These are phyloP conservation scores for Phytophthora cryptogea DNA, from an alignment of 352 stramenopile species.

Conservation along the genomic window DNA sequence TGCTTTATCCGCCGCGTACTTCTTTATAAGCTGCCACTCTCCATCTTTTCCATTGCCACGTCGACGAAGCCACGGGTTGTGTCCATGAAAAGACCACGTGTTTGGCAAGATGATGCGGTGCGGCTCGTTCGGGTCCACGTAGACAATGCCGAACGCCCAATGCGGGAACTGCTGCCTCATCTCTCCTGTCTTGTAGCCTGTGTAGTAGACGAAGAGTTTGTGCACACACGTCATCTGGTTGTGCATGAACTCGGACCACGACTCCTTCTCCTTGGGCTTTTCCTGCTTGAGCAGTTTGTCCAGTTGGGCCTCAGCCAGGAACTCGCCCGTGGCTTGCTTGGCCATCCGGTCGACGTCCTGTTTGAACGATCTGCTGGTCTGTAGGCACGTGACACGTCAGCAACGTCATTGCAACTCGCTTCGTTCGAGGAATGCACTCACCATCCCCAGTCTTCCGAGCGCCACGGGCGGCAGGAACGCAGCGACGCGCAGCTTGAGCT, in stretches of 20 bases:
- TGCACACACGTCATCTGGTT: conserved; percentile 75
- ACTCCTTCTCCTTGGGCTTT: conserved; percentile 45
- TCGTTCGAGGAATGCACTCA: conserved; percentile 20
- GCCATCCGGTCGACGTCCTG: conserved; percentile 57
- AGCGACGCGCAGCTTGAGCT: conserved; percentile 52
- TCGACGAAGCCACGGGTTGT: conserved; percentile 61
- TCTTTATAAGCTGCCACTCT: conserved; percentile 67
- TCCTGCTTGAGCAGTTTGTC: conserved; percentile 50
- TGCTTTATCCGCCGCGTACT: conserved; percentile 51
- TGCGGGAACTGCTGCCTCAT: conserved; percentile 67
- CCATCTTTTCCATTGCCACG: conserved; percentile 76
- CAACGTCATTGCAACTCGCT: not conserved
- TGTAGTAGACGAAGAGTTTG: conserved; percentile 86
- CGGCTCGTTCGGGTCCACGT: conserved; percentile 80
- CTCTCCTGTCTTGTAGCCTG: conserved; percentile 73
- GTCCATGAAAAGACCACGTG: conserved; percentile 72
- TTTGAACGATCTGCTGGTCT: conserved; percentile 56
- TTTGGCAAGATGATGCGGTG: conserved; percentile 67
- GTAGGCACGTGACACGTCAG: conserved; percentile 23
- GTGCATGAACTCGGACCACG: conserved; percentile 74
- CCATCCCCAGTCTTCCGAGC: conserved; percentile 64
- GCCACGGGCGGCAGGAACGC: conserved; percentile 46
- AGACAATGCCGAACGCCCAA: conserved; percentile 75
- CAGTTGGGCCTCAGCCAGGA: conserved; percentile 39
- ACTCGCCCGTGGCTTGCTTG: conserved; percentile 42